Base-by-base conservation (phyloP, 2,329 filamentous ascomycete genomes). In the Colletotrichum tofieldiae region DNA sequence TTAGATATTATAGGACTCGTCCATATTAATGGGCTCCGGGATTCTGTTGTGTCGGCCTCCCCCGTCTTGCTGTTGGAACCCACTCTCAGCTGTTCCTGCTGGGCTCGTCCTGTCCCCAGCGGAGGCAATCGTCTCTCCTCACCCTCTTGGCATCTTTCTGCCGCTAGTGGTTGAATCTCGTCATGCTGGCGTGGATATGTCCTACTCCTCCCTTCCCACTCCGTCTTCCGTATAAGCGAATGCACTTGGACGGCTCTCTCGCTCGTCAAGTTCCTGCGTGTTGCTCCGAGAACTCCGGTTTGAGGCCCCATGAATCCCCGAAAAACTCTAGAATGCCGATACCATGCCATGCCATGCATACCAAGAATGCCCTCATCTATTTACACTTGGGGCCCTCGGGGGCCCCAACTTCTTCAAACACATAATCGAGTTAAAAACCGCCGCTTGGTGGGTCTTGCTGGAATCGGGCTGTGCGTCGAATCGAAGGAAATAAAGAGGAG, bases 291-390 rank as follows among this genome's bases (percentile, higher is more conserved):
- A 86, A 87, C 85, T 85, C 85, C 84, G 75, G 66, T 75, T 79
- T 75, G 73, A 77, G 81, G 79, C 81, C 80, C 81, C 77, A 79
- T 76, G 78, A 82, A 81, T 79, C 75, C 77, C 77, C 81, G 81
- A 80, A 79, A 79, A 80, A 79, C 81, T 85, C 83, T 85, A 85
- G 80, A 82, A 84, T 84, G 82, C 82, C 80, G 83, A 84, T 84
- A 81, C 82, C 82, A 84, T 85, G 82, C 84, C 82, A 80, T 84
- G 82, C 80, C 80, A 83, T 84, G 79, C 83, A 84, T 84, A 84
- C 84, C 83, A 85, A 86, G 82, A 84, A 84, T 81, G 84, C 83
- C 81, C 81, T 80, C 81, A 75, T 85, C 80, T 86, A 86, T 86
- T 82, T 86, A 86, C 83, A 86, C 73, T 74, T 75, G 79, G 80